Evolutionary conservation across 164 flowering plant species (phyloP).

Genomic region (Magnolia kwangsiensis): DNA sequence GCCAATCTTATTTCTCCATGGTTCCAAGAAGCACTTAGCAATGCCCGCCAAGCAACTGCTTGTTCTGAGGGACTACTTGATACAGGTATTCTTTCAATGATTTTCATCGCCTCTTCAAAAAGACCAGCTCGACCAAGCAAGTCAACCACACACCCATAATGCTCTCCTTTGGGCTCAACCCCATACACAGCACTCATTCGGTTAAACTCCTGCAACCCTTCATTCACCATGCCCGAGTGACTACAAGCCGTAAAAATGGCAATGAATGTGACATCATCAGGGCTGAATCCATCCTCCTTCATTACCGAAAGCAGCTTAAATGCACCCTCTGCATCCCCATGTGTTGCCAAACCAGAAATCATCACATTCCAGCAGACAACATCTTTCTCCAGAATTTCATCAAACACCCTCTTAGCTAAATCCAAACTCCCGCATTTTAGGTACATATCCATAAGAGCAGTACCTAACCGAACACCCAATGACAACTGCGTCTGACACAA

Average conservation of each 20-base stretch:
- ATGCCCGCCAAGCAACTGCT: slow-evolving; percentile 66
- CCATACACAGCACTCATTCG: slow-evolving; percentile 40
- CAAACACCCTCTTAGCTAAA: slow-evolving; percentile 40
- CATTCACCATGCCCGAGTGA: slow-evolving; percentile 44
- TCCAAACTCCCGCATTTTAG: slow-evolving; percentile 51
- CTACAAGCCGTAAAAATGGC: slow-evolving; percentile 59
- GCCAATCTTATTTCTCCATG: slow-evolving; percentile 35
- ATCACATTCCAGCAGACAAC: slow-evolving; percentile 54
- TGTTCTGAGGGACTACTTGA: slow-evolving; percentile 36
- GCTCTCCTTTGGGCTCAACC: slow-evolving; percentile 55
- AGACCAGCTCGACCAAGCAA: slow-evolving; percentile 52
- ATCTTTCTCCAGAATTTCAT: slow-evolving; percentile 38
- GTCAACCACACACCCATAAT: slow-evolving; percentile 56
- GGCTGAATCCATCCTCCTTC: slow-evolving; percentile 37
- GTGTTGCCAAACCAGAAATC: slow-evolving; percentile 56
- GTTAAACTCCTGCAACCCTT: slow-evolving; percentile 41
- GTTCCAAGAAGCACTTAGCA: slow-evolving; percentile 50
- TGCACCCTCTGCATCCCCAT: slow-evolving; percentile 49
- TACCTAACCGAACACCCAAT: slow-evolving; percentile 32
- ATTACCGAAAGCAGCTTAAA: slow-evolving; percentile 46
- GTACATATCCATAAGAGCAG: slow-evolving; percentile 62
- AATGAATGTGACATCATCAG: slow-evolving; percentile 56
- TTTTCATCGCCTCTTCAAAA: slow-evolving; percentile 44
- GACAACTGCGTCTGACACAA: slow-evolving; percentile 18
- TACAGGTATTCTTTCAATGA: slow-evolving; percentile 30